Percentiles rank a stretch among this genome's conserved stretches.
Evolutionary conservation across 2,329 filamentous ascomycete genomes (phyloP).

Genomic region (Rhinocladiella similis): DNA sequence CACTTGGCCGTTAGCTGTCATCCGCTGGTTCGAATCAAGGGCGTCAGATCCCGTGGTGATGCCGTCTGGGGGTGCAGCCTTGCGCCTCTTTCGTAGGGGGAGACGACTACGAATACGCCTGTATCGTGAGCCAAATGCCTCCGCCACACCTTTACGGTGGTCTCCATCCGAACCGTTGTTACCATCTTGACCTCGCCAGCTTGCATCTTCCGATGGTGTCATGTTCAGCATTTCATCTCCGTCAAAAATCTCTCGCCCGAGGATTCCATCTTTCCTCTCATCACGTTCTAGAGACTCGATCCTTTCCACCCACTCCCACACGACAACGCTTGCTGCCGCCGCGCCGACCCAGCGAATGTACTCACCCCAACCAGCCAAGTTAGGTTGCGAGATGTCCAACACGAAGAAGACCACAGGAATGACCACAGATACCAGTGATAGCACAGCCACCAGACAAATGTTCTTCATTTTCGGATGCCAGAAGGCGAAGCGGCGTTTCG

Average conservation of each 20-base stretch:
- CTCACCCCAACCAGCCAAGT: constrained; percentile 88
- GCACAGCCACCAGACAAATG: constrained; percentile 74
- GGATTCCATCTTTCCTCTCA: constrained; percentile 88
- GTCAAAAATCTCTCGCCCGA: constrained; percentile 88
- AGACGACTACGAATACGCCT: constrained; percentile 15
- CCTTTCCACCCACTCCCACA: constrained; percentile 97
- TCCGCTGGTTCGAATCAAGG: constrained; percentile 32
- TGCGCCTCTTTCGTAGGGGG: constrained; percentile 20
- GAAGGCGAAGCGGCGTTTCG: constrained; percentile 86
- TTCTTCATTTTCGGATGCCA: constrained; percentile 90
- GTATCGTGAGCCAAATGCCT: constrained; percentile 11
- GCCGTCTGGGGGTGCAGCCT: constrained; percentile 16
- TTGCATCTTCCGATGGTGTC: constrained; percentile 58
- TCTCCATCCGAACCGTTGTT: constrained; percentile 10
- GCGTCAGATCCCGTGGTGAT: constrained; percentile 21
- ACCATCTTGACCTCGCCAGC: constrained; percentile 40
- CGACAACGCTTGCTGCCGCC: constrained; percentile 90
- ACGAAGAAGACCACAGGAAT: constrained; percentile 94
- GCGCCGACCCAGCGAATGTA: constrained; percentile 97
- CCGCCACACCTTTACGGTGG: constrained; percentile 10
- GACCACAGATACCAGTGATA: constrained; percentile 79
- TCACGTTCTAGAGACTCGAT: constrained; percentile 91
- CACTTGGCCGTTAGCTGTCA: constrained; percentile 41
- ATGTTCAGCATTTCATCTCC: constrained; percentile 87
- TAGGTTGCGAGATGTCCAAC: constrained; percentile 80